Conservation (phyloP, 108 stramenopile species). For the Conticribra guillardii region DNA sequence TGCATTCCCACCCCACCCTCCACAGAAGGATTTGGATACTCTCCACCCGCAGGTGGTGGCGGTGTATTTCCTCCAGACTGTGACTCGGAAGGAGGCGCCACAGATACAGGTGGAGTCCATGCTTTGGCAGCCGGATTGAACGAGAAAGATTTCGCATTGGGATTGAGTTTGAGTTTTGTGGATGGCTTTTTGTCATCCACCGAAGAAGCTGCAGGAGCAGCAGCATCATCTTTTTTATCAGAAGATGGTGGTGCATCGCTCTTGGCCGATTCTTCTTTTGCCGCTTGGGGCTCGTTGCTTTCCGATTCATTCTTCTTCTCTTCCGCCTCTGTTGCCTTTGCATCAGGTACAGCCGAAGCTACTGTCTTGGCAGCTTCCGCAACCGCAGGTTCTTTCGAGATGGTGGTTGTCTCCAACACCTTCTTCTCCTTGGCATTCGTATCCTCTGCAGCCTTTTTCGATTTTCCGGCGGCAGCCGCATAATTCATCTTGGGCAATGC, state of each 20-base stretch:
- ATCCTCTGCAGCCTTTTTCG: slow-evolving; percentile 50
- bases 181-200: slow-evolving; percentile 25
- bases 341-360: slow-evolving; percentile 2
- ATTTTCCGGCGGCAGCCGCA: slow-evolving; percentile 49
- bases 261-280: slow-evolving; percentile 15
- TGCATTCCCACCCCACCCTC: slow-evolving; percentile 32
- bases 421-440: slow-evolving; percentile 30
- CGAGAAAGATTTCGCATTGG: slow-evolving; percentile 77
- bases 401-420: slow-evolving; percentile 1
- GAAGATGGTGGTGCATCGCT: slow-evolving; percentile 11
- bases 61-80: slow-evolving; percentile 31
- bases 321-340: slow-evolving; percentile 1
- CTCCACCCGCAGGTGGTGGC: slow-evolving; percentile 24
- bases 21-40: slow-evolving; percentile 43
- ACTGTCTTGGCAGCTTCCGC: slow-evolving; percentile 14
- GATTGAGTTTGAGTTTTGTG: slow-evolving; percentile 84
- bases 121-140: slow-evolving; percentile 69
- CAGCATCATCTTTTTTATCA: slow-evolving; percentile 37
- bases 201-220: slow-evolving; percentile 25
- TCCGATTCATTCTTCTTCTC: slow-evolving; percentile 33
- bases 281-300: neutral
- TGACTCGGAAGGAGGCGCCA: no score
- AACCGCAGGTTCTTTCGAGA: neutral
- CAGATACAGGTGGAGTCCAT: no score
- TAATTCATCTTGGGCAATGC: slow-evolving; percentile 36